phyloP scores from a whole-genome alignment of 805 yeast species.

The Yamadazyma tumulicola region DNA sequence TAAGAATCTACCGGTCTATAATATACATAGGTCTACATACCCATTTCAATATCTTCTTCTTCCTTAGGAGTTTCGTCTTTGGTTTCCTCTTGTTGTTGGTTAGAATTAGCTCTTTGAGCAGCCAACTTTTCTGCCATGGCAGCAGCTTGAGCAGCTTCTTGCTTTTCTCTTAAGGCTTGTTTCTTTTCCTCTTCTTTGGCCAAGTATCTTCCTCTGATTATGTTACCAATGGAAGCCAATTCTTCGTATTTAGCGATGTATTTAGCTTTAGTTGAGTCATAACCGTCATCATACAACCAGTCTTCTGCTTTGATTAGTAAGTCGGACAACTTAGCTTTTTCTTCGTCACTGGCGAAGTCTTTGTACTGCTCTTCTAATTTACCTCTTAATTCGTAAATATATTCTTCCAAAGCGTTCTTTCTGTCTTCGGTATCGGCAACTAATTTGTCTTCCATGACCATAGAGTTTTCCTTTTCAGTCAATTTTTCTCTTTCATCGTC shows the following conservation, averaged over 20 bases:
- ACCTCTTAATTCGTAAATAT: slow-evolving; percentile 95
- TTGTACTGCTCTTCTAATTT: slow-evolving; percentile 90
- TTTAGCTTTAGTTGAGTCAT: slow-evolving; percentile 92
- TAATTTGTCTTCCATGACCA: slow-evolving; percentile 88
- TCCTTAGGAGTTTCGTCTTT: slow-evolving; percentile 20
- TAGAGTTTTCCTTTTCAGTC: slow-evolving; percentile 79
- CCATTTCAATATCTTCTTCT: slow-evolving; percentile 34
- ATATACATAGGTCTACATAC: slow-evolving; percentile 25
- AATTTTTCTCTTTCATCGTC: slow-evolving; percentile 52
- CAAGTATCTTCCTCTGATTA: slow-evolving; percentile 91
- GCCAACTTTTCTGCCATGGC: slow-evolving; percentile 81
- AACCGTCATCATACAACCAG: slow-evolving; percentile 98
- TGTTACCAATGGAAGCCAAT: slow-evolving; percentile 89
- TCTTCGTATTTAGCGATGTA: slow-evolving; percentile 98
- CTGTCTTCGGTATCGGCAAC: slow-evolving; percentile 98
- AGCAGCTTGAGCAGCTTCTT: slow-evolving; percentile 81
- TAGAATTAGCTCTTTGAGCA: slow-evolving; percentile 58
- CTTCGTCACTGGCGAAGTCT: slow-evolving; percentile 84
- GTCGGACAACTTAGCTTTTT: slow-evolving; percentile 72
- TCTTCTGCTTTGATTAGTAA: slow-evolving; percentile 87
- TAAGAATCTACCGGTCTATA: not conserved
- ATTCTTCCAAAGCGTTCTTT: slow-evolving; percentile 97
- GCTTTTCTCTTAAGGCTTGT: slow-evolving; percentile 80
- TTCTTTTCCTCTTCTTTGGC: slow-evolving; percentile 94
- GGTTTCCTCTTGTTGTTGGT: slow-evolving; percentile 16